Evolutionary conservation across 1,284 basidiomycete species (phyloP).

Genomic region (Trametes polyzona): DNA sequence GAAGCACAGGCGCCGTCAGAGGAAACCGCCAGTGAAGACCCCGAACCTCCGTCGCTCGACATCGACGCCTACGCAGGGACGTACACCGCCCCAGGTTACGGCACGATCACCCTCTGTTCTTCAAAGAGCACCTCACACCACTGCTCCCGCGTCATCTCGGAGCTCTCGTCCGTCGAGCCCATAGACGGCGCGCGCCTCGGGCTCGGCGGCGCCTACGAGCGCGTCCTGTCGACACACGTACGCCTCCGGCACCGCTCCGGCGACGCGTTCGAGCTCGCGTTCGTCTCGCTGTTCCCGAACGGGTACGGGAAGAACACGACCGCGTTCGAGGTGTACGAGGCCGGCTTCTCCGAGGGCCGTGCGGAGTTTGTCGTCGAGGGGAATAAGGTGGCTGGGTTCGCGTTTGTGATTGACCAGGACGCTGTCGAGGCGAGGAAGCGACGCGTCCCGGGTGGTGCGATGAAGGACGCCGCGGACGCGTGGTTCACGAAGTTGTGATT

Average conservation of each 20-base stretch:
- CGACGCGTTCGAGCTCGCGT: slow-evolving; percentile 22
- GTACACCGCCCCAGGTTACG: slow-evolving; percentile 41
- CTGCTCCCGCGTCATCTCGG: slow-evolving; percentile 28
- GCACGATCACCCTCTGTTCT: slow-evolving; percentile 40
- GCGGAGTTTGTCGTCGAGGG: slow-evolving; percentile 28
- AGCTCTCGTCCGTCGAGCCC: slow-evolving; percentile 27
- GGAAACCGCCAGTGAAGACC: slow-evolving; percentile 10
- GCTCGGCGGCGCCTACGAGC: neutral
- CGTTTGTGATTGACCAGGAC: slow-evolving; percentile 20
- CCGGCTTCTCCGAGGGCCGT: slow-evolving; percentile 16
- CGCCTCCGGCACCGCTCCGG: slow-evolving; percentile 24
- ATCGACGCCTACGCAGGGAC: slow-evolving; percentile 33
- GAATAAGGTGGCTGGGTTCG: slow-evolving; percentile 21
- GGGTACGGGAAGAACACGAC: slow-evolving; percentile 34
- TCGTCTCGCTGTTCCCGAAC: slow-evolving; percentile 29
- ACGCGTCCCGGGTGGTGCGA: slow-evolving; percentile 11
- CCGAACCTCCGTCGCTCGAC: neutral
- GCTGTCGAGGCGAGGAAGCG: slow-evolving; percentile 22
- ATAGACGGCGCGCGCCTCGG: neutral
- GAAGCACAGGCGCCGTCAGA: slow-evolving; percentile 28
- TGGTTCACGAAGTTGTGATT: slow-evolving; percentile 29
- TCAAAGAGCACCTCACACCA: slow-evolving; percentile 31
- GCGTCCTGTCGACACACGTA: slow-evolving; percentile 32
- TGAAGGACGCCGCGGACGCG: slow-evolving; percentile 31
- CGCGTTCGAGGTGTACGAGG: slow-evolving; percentile 32